phyloP scores from a whole-genome alignment of 495 filamentous ascomycete genomes.

The Jackrogersella multiformis region DNA sequence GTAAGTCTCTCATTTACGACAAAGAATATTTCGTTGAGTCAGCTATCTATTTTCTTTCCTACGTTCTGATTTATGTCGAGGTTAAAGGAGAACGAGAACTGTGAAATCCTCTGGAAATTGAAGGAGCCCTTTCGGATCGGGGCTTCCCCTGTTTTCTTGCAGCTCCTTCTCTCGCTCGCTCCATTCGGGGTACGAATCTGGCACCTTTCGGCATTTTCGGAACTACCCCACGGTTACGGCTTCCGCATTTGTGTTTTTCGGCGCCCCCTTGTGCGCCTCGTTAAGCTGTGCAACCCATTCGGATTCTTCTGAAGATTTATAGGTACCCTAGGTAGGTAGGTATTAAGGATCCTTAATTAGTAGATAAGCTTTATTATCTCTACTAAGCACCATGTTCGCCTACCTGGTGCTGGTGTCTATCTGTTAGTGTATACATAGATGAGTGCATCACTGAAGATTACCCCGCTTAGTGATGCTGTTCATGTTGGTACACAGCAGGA shows the following conservation, averaged over 20 bases:
- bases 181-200: neutral
- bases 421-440: neutral
- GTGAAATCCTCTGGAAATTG: neutral
- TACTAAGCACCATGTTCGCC: neutral
- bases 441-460: neutral
- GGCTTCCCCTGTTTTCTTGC: neutral
- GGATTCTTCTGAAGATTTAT: neutral
- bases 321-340: neutral
- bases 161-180: neutral
- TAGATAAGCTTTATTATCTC: conserved; percentile 3
- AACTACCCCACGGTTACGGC: conserved; percentile 9
- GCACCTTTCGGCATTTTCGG: neutral
- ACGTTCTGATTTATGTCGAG: neutral
- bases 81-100: neutral
- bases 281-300: neutral
- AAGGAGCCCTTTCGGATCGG: neutral
- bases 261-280: neutral
- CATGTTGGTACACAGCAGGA: neutral
- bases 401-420: neutral
- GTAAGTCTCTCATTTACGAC: neutral
- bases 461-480: conserved; percentile 9
- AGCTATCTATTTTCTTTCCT: neutral
- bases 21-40: neutral
- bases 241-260: neutral
- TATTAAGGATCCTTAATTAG: conserved; percentile 5